Base-by-base conservation (phyloP, 1,139 yeast species). In the Scheffersomyces quercinus region DNA sequence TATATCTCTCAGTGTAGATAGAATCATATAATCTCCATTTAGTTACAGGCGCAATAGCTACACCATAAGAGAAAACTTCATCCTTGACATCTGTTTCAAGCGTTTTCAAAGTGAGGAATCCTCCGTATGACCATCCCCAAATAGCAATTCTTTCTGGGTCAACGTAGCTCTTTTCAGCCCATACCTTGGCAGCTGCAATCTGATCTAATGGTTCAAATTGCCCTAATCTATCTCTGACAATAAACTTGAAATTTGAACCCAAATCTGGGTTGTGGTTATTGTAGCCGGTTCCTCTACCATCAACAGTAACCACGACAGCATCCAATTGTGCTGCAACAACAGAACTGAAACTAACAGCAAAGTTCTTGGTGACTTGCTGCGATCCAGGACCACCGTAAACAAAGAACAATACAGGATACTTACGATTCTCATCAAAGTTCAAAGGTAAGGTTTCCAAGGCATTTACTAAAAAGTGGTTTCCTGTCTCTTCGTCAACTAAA, bases 81-180 rank as follows among this genome's bases (percentile, higher is more conserved):
- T 77, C 73, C 12, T 82, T 79, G 8, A 65, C 66, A 60, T 86
- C 93, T 20, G 77, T 73, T 62, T 86, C 93, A 41, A 86, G 62
- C 0, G 91, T 84, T 57, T 85, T 86, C 52, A 86, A 70, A 0
- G 95, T 84, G 69, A 85, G 73, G 58, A 79, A 86, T 0, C 93
- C 95, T 46, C 95, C 95, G 57, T 85, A 86, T 2, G 90, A 84
- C 91, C 93, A 86, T 5, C 95, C 95, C 83, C 89, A 86, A 42
- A 86, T 79, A 1, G 88, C 88, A 10, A 85, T 79, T 49, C 80
- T 72, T 3, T 69, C 67, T 6, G 66, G 56, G 59, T 86, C 88
- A 35, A 85, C 84, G 54, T 79, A 86, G 2, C 74, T 52, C 48
- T 75, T 76, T 6, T 65, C 41, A 1, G 75, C 67, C 82, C 88